Evolutionary conservation across 139 green algal species (phyloP).

Genomic region (Chlamydomonas incerta): DNA sequence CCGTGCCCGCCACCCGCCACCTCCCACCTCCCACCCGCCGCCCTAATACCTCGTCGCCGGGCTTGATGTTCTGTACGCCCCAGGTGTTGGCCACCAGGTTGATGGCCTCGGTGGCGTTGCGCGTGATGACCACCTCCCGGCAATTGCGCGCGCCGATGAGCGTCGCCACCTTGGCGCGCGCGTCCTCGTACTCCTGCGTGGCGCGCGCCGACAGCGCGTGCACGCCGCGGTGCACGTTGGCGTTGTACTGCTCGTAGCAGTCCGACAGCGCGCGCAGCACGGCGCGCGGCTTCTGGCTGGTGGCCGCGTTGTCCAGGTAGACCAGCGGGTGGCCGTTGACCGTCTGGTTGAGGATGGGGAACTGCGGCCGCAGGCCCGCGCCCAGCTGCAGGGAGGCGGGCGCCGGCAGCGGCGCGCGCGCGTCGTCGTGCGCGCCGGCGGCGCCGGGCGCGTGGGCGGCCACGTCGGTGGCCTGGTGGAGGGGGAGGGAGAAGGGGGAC

Average conservation of each 20-base stretch:
- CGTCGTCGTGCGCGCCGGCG: too few species aligned
- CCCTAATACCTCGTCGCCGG: slow-evolving; percentile 97
- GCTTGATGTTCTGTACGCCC: slow-evolving; percentile 84
- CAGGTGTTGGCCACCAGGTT: slow-evolving; percentile 98
- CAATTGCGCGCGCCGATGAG: slow-evolving; percentile 86
- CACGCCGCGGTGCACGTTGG: slow-evolving; percentile 97
- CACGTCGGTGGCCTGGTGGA: neutral
- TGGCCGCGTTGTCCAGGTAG: slow-evolving; percentile 98
- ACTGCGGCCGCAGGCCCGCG: slow-evolving; percentile 70
- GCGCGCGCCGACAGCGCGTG: slow-evolving; percentile 84
- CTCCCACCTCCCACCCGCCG: too few species aligned
- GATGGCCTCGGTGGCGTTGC: slow-evolving; percentile 96
- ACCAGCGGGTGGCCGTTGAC: slow-evolving; percentile 90
- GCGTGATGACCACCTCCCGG: slow-evolving; percentile 95
- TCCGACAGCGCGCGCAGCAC: slow-evolving; percentile 80
- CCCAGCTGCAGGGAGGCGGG: slow-evolving; percentile 27
- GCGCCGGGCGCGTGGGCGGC: neutral
- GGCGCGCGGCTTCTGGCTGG: slow-evolving; percentile 91
- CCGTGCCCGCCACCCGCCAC: too few species aligned
- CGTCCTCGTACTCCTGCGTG: slow-evolving; percentile 93
- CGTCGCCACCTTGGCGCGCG: slow-evolving; percentile 87
- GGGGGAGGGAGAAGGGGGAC: neutral
- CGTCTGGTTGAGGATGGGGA: slow-evolving; percentile 89
- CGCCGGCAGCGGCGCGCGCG: neutral
- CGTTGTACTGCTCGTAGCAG: slow-evolving; percentile 94